phyloP scores from a whole-genome alignment of 495 filamentous ascomycete species.

The Cetradonia linearis region DNA sequence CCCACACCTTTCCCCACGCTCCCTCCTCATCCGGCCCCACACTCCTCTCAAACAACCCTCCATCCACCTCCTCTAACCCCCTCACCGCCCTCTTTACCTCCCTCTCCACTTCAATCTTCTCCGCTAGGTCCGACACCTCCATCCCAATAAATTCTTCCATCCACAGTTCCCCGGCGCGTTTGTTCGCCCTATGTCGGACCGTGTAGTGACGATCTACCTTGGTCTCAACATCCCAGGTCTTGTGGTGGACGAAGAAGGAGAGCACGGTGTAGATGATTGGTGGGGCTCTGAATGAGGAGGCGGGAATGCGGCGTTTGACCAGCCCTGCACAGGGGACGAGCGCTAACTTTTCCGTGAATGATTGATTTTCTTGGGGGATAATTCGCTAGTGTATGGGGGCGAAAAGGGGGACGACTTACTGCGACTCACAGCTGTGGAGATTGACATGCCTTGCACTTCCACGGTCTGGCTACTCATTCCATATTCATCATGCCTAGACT shows the following conservation, averaged over 20 bases:
- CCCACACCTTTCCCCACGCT: constrained; percentile 11
- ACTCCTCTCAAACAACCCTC: neutral
- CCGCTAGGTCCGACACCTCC: neutral
- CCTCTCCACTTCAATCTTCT: constrained; percentile 3
- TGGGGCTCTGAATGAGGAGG: constrained; percentile 7
- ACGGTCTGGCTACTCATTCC: constrained; percentile 13
- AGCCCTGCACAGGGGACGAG: neutral
- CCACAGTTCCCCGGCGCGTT: constrained; percentile 6
- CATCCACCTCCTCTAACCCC: neutral
- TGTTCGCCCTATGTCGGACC: neutral
- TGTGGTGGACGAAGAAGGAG: neutral
- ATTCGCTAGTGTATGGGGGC: neutral
- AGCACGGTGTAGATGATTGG: constrained; percentile 5
- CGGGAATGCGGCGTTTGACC: neutral
- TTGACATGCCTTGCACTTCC: neutral
- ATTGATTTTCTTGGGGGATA: too few relatives aligned
- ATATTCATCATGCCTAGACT: constrained; percentile 6
- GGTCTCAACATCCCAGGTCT: neutral
- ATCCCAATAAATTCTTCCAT: neutral
- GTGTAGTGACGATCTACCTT: constrained; percentile 1
- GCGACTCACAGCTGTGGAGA: constrained; percentile 3
- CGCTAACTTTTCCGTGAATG: neutral
- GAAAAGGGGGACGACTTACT: neutral
- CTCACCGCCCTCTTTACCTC: neutral
- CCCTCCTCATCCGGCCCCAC: neutral